Percentiles rank a stretch among this genome's conserved stretches.
Evolutionary conservation across 352 stramenopile species (phyloP).

Genomic region (Phytopythium helicoides): DNA sequence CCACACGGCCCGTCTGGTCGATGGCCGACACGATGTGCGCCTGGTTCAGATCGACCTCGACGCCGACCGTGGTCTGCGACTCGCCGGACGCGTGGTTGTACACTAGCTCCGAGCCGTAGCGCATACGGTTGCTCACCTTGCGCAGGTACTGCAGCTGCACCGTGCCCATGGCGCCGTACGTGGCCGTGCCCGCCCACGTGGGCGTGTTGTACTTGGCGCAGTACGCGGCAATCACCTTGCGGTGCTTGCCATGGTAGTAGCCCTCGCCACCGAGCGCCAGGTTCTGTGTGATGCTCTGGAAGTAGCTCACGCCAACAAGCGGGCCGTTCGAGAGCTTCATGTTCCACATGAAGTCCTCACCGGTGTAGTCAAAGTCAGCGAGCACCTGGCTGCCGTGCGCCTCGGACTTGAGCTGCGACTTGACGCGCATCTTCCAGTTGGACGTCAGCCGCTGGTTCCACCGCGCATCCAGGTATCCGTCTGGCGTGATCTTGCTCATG

Average conservation of each 20-base stretch:
- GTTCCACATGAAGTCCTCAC: constrained; percentile 87
- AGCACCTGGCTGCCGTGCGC: constrained; percentile 77
- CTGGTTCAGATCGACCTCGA: constrained; percentile 84
- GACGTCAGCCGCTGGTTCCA: constrained; percentile 79
- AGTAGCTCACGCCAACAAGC: constrained; percentile 82
- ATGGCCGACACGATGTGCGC: constrained; percentile 83
- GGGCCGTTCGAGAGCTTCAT: constrained; percentile 89
- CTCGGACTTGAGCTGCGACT: constrained; percentile 82
- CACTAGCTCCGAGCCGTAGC: constrained; percentile 82
- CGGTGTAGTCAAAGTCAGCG: constrained; percentile 79
- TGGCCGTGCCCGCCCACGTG: constrained; percentile 70
- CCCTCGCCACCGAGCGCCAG: constrained; percentile 75
- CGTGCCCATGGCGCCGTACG: constrained; percentile 77
- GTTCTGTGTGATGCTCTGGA: constrained; percentile 84
- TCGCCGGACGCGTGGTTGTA: constrained; percentile 85
- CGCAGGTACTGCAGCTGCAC: constrained; percentile 85
- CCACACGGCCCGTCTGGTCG: constrained; percentile 80
- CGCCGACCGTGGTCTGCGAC: constrained; percentile 75
- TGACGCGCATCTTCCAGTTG: constrained; percentile 83
- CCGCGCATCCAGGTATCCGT: constrained; percentile 80
- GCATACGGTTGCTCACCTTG: constrained; percentile 80
- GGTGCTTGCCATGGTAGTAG: constrained; percentile 90
- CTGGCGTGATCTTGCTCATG: constrained; percentile 84
- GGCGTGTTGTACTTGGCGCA: constrained; percentile 76
- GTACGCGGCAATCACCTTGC: constrained; percentile 84